A percentile compares a stretch with the other conserved stretches of the same genome.
These are phyloP conservation scores for Colletotrichum magnum DNA, from an alignment of 2,329 filamentous ascomycete species.

Conservation along the genomic window DNA sequence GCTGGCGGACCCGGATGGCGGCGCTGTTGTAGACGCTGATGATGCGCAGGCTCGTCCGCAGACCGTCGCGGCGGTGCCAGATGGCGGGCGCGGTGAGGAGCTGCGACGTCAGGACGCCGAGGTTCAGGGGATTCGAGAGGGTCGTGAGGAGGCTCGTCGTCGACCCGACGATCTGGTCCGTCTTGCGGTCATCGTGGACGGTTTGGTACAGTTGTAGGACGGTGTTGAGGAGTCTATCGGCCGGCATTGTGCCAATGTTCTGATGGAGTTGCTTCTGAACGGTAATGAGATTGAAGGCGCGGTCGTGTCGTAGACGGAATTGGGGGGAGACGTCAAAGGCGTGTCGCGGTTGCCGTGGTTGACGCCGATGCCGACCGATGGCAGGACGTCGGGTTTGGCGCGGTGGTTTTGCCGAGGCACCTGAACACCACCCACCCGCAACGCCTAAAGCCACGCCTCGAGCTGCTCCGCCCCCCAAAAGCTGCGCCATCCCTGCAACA, in stretches of 20 bases:
- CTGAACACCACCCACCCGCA: slow-evolving; percentile 9
- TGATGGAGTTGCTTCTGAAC: background rate
- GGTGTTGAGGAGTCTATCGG: slow-evolving; percentile 76
- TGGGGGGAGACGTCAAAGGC: too few species aligned
- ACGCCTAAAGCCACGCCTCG: slow-evolving; percentile 37
- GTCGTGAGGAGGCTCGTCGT: slow-evolving; percentile 77
- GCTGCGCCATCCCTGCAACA: slow-evolving; percentile 36
- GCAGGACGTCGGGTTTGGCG: slow-evolving; percentile 28
- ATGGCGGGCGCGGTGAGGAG: slow-evolving; percentile 79
- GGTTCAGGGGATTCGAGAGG: slow-evolving; percentile 81
- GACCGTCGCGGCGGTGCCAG: slow-evolving; percentile 74
- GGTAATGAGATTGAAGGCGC: background rate
- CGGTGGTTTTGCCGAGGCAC: slow-evolving; percentile 48
- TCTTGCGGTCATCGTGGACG: slow-evolving; percentile 64
- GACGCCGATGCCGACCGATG: slow-evolving; percentile 23
- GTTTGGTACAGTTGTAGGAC: slow-evolving; percentile 74
- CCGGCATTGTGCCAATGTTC: slow-evolving; percentile 66
- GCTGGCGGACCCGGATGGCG: slow-evolving; percentile 66
- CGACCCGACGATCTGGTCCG: slow-evolving; percentile 73
- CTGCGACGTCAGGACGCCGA: slow-evolving; percentile 80
- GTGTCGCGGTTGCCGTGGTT: slow-evolving; percentile 12
- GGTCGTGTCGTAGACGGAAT: background rate
- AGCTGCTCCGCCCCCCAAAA: slow-evolving; percentile 22
- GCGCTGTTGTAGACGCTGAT: slow-evolving; percentile 82
- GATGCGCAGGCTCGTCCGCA: slow-evolving; percentile 75